Conservation (phyloP, 2,329 filamentous ascomycete genomes). For the Dactylellina drechsleri region DNA sequence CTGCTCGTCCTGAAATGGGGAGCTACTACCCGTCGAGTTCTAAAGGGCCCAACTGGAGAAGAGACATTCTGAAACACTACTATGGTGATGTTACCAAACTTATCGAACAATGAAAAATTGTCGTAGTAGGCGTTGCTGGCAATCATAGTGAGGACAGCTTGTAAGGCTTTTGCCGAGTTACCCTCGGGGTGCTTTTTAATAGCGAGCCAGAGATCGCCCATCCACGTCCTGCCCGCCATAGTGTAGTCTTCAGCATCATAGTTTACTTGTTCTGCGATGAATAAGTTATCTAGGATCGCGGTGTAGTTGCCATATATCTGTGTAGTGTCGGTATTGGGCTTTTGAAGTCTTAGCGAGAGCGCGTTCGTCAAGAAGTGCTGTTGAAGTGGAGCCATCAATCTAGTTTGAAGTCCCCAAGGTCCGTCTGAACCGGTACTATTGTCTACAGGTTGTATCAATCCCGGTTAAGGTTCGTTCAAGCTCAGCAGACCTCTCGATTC, state of each 20-base stretch:
- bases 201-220: constrained; percentile 5
- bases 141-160: constrained; percentile 19
- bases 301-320: background rate
- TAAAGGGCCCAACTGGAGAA: constrained; percentile 29
- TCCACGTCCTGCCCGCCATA: constrained; percentile 9
- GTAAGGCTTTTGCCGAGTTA: constrained; percentile 14
- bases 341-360: background rate
- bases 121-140: constrained; percentile 20
- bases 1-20: background rate
- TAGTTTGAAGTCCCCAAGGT: background rate
- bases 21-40: constrained; percentile 17
- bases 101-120: background rate
- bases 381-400: background rate
- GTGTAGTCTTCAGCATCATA: background rate
- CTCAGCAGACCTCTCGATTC: background rate
- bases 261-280: background rate
- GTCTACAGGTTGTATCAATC: background rate
- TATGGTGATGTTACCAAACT: constrained; percentile 2
- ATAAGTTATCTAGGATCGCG: background rate
- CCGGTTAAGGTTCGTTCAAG: background rate
- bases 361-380: background rate
- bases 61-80: constrained; percentile 18
- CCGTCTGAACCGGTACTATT: background rate
- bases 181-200: constrained; percentile 17
- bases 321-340: background rate